phyloP scores from a whole-genome alignment of 2,329 filamentous ascomycete species.

The Lanzia echinophila region DNA sequence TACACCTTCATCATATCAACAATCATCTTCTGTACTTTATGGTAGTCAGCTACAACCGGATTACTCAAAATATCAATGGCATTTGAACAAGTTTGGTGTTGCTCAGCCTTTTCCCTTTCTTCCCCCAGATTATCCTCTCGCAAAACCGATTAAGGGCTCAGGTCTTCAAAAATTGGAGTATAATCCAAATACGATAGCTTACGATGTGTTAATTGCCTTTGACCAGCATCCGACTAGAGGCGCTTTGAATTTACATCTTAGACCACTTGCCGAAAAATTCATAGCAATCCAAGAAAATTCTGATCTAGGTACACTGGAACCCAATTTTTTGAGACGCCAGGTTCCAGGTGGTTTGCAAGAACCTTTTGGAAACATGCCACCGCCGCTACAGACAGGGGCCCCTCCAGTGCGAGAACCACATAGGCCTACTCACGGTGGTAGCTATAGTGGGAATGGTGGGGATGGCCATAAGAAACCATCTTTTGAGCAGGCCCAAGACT shows the following conservation, averaged over 20 bases:
- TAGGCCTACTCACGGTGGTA: background rate
- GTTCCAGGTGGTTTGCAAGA: background rate
- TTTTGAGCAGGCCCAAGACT: background rate
- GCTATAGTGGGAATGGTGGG: background rate
- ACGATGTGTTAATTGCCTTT: background rate
- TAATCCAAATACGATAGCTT: background rate
- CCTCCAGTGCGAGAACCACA: background rate
- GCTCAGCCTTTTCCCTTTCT: background rate
- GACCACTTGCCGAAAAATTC: background rate
- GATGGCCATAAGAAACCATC: no score
- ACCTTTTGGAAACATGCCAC: background rate
- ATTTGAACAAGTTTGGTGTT: background rate
- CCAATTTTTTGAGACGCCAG: background rate
- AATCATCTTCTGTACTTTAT: no score
- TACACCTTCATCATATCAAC: no score
- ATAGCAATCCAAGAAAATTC: background rate
- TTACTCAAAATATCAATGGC: background rate
- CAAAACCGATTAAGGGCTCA: background rate
- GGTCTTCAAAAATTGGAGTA: background rate
- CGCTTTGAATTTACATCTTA: background rate
- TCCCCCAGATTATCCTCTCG: background rate
- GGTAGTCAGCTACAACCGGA: no score
- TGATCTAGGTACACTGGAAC: background rate
- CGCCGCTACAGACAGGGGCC: background rate
- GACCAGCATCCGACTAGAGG: background rate